Base-by-base conservation (phyloP, 371 early-diverging fungal species). In the Rozella allomycis region DNA sequence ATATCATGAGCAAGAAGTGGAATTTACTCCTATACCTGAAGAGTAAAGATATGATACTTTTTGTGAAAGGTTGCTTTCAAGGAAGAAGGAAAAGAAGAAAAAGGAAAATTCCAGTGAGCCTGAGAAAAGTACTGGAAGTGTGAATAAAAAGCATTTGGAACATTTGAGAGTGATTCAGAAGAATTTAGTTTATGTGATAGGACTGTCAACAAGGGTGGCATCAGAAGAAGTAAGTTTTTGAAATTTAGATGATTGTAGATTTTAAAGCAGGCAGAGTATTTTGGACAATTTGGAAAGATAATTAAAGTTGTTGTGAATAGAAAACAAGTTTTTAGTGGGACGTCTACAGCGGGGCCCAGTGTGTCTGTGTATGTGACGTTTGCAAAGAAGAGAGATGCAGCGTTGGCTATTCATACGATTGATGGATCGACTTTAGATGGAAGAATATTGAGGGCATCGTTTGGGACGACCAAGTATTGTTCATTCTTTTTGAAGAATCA, bases 391-490 rank as follows among this genome's bases (percentile, higher is more conserved):
- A 85, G 85, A 31, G 91, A 87, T 39, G 87, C 94, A 4, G 65
- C 75, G 9, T 66, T 66, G 37, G 77, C 85, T 1, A 88, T 93
- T 31, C 69, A 75, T 34, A 74, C 81, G 2, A 80, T 88, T 3
- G 94, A 93, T 51, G 87, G 88, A 3, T 80, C 72, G 39, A 51
- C 71, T n/a, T 76, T 68, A 43, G 90, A 85, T 34, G 84, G 81
- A 17, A 58, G 74, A 42, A 63, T 81, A 18, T 51, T 88, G 26
- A 65, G 61, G 28, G 84, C 82, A 3, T 78, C 86, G 0, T 82
- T 78, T 58, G 96, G 96, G 17, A 87, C 91, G 11, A 94, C 91
- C 22, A 88, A 90, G 50, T 94, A 94, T 49, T 94, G 96, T 49
- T 73, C 88, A 7, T 82, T 77, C 47, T 94, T 79, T 48, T 53